Conservation (phyloP, 257 asterid genomes). For the Fraxinus anomala region DNA sequence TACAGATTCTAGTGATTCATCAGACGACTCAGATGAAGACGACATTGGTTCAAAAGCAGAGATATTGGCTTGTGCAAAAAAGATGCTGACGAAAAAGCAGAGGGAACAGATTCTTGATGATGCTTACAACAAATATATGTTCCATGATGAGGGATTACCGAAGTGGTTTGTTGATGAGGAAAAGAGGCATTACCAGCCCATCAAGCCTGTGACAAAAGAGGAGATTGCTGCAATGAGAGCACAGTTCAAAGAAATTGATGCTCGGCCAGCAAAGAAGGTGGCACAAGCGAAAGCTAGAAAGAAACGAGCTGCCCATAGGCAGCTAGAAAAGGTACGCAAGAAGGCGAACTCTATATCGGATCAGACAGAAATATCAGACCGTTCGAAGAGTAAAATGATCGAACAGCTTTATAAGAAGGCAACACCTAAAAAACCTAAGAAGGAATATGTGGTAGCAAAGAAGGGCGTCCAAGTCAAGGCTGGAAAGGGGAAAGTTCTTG, state of each 20-base stretch:
- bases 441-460: conserved; percentile 89
- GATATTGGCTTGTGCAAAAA: conserved; percentile 77
- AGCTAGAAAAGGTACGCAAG: conserved; percentile 74
- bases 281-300: conserved; percentile 92
- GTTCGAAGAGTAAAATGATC: conserved; percentile 82
- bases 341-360: conserved; percentile 90
- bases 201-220: conserved; percentile 81
- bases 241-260: conserved; percentile 79
- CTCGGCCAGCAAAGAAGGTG: conserved; percentile 95
- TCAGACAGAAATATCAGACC: conserved; percentile 72
- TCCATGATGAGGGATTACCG: conserved; percentile 78
- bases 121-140: conserved; percentile 86
- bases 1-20: conserved; percentile 74
- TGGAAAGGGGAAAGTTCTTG: conserved; percentile 85
- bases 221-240: conserved; percentile 79
- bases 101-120: conserved; percentile 87
- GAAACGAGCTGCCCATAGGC: conserved; percentile 64
- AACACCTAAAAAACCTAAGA: conserved; percentile 52
- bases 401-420: conserved; percentile 82
- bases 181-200: conserved; percentile 62
- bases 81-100: conserved; percentile 77
- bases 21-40: conserved; percentile 67
- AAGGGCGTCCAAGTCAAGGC: conserved; percentile 88
- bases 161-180: conserved; percentile 90
- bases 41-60: conserved; percentile 72